Conservation (phyloP, 768 basidiomycete genomes). For the Suillus luteus region DNA sequence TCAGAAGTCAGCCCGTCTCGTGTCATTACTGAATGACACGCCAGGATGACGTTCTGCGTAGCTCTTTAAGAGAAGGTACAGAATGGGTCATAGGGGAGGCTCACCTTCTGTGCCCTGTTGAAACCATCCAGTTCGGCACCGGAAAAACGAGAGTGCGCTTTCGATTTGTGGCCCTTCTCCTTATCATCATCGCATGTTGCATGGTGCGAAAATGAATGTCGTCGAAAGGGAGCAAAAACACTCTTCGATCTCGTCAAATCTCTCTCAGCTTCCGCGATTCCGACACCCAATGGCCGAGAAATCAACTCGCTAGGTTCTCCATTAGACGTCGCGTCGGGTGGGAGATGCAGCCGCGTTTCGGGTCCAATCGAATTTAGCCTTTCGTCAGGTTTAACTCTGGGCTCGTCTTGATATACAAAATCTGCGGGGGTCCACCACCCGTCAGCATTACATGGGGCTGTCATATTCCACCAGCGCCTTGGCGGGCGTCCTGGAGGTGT, state of each 20-base stretch:
- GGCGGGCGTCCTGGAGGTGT: slow-evolving; percentile 4
- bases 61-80: neutral
- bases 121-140: neutral
- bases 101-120: neutral
- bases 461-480: slow-evolving; percentile 1
- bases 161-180: neutral
- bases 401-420: neutral
- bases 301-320: neutral
- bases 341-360: neutral
- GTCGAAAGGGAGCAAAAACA: neutral
- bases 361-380: neutral
- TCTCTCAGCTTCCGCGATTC: neutral
- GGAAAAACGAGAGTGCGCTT: neutral
- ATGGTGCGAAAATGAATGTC: neutral
- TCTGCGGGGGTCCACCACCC: neutral
- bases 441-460: neutral
- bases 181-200: neutral
- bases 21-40: neutral
- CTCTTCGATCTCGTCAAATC: neutral
- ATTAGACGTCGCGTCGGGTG: neutral
- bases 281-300: neutral
- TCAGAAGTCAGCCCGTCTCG: neutral
- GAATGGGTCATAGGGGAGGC: neutral
- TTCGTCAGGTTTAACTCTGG: neutral
- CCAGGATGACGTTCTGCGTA: neutral